phyloP scores from a whole-genome alignment of 208 protist genomes.

The Trypanosoma lewisi region DNA sequence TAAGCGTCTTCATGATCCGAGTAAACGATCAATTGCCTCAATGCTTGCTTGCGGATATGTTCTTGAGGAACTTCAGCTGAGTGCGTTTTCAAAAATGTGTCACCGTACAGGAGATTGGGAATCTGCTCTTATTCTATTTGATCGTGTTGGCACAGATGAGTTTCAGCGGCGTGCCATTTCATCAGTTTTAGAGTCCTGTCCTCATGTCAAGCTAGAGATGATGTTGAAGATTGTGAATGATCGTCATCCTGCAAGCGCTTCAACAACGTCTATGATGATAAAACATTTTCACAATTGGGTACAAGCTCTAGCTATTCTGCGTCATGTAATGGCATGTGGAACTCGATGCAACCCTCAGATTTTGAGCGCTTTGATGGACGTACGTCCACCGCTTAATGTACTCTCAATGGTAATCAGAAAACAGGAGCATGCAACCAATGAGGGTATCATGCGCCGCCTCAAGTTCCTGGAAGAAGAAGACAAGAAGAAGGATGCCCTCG shows the following conservation, averaged over 20 bases:
- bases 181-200: conserved; percentile 29
- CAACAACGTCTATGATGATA: conserved; percentile 24
- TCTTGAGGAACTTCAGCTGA: conserved; percentile 71
- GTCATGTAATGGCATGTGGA: conserved; percentile 43
- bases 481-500: background rate
- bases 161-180: conserved; percentile 53
- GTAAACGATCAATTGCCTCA: conserved; percentile 31
- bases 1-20: conserved; percentile 15
- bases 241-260: conserved; percentile 14
- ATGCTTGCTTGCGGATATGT: conserved; percentile 46
- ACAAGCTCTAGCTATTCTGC: conserved; percentile 44
- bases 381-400: conserved; percentile 24
- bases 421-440: conserved; percentile 45
- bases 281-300: conserved; percentile 22
- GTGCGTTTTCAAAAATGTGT: conserved; percentile 44
- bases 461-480: conserved; percentile 24
- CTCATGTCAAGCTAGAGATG: background rate
- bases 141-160: conserved; percentile 43
- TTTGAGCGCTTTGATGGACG: conserved; percentile 55
- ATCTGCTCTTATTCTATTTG: conserved; percentile 47
- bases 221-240: conserved; percentile 15
- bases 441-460: conserved; percentile 41
- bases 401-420: conserved; percentile 34
- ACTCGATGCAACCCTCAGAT: conserved; percentile 60
- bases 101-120: conserved; percentile 44